Evolutionary conservation across 768 basidiomycete genomes (phyloP).

Genomic region (Candolleomyces efflorescens): DNA sequence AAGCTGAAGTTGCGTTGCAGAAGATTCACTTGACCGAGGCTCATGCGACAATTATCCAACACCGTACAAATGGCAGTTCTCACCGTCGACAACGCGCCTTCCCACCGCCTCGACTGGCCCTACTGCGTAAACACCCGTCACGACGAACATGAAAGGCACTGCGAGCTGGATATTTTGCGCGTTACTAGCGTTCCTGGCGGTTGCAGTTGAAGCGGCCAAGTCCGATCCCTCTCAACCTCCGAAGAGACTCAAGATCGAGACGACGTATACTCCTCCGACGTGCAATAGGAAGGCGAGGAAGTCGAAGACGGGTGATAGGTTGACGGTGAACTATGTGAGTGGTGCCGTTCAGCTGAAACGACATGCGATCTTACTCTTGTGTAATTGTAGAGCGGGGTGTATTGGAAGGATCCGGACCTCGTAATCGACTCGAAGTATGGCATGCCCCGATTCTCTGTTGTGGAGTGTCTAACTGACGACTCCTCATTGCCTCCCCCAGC

Average conservation of each 20-base stretch:
- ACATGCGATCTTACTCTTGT: not conserved
- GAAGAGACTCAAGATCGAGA: conserved; percentile 1
- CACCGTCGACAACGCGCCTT: not conserved
- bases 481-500: not conserved
- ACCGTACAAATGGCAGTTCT: not conserved
- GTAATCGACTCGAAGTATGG: conserved; percentile 4
- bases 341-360: not conserved
- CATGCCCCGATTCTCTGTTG: not conserved
- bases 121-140: too few relatives aligned
- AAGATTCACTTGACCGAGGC: not conserved
- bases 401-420: not conserved
- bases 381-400: not conserved
- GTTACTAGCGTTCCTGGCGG: not conserved
- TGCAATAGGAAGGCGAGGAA: not conserved
- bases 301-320: not conserved
- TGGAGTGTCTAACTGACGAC: not conserved
- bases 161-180: not conserved
- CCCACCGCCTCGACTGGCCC: not conserved
- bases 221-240: not conserved
- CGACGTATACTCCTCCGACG: not conserved
- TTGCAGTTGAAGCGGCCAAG: not conserved
- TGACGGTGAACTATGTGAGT: conserved; percentile 4
- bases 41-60: conserved; percentile 2
- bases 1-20: too few relatives aligned
- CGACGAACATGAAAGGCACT: not conserved